These are phyloP conservation scores for Sporothrix phasma DNA, from an alignment of 2,329 filamentous ascomycete species.

Conservation along the genomic window DNA sequence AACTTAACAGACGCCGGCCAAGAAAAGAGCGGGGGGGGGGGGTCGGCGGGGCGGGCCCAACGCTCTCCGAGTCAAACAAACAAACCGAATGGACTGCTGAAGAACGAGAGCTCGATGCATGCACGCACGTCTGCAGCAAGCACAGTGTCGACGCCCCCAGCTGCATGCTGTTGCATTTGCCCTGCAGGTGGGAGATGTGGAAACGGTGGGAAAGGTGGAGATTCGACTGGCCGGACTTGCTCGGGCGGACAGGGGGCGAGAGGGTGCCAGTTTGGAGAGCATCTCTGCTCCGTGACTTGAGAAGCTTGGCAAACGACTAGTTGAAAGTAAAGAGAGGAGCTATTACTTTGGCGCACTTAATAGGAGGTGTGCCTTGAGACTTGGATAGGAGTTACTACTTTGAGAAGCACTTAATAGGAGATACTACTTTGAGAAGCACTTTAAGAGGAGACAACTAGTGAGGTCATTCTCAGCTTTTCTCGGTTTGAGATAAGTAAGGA, in stretches of 20 bases:
- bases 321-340: too few relatives aligned
- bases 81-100: not conserved
- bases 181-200: not conserved
- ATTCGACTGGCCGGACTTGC: not conserved
- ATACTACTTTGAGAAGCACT: too few relatives aligned
- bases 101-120: not conserved
- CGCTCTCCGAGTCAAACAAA: not conserved
- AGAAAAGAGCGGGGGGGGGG: conserved; percentile 4
- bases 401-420: too few relatives aligned
- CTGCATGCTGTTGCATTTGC: conserved; percentile 1
- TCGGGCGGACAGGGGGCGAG: not conserved
- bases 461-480: too few relatives aligned
- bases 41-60: not conserved
- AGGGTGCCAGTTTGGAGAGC: too few relatives aligned
- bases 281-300: too few relatives aligned
- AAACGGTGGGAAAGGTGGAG: not conserved
- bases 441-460: too few relatives aligned
- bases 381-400: too few relatives aligned
- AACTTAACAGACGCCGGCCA: not conserved
- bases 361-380: too few relatives aligned
- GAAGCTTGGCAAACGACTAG: too few relatives aligned
- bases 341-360: too few relatives aligned
- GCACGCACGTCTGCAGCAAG: not conserved
- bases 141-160: not conserved
- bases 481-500: too few relatives aligned